These are phyloP conservation scores for Phytophthora hibernalis DNA, from an alignment of 352 stramenopile genomes.

Conservation along the genomic window DNA sequence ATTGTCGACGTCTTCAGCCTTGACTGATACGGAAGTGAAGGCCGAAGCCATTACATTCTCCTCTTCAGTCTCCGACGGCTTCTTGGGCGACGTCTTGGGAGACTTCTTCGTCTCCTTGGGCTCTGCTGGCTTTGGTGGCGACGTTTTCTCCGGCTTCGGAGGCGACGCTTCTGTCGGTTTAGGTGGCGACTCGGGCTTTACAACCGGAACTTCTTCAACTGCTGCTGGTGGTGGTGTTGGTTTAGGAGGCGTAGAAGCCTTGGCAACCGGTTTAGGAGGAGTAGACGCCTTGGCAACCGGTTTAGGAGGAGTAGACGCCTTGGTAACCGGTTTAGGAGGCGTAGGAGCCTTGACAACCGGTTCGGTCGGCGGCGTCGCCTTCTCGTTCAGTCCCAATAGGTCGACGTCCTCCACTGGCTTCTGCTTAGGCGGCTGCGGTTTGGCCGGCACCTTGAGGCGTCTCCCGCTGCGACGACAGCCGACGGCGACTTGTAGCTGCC, in stretches of 20 bases:
- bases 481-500: constrained; percentile 47
- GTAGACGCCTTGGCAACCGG: constrained; percentile 13
- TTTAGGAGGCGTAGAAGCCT: constrained; percentile 11
- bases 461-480: constrained; percentile 32
- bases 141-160: constrained; percentile 23
- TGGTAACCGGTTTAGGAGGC: constrained; percentile 17
- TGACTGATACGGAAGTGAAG: constrained; percentile 41
- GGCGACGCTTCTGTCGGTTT: constrained; percentile 23
- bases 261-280: constrained; percentile 6
- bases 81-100: constrained; percentile 32
- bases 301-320: constrained; percentile 26
- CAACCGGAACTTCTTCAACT: not conserved
- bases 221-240: not conserved
- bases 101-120: constrained; percentile 26
- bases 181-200: constrained; percentile 11
- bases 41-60: constrained; percentile 34
- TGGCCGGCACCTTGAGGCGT: constrained; percentile 40
- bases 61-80: constrained; percentile 24
- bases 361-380: constrained; percentile 27
- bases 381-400: constrained; percentile 54
- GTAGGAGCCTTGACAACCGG: constrained; percentile 29
- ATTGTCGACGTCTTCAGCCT: constrained; percentile 38
- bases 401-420: constrained; percentile 50
- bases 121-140: constrained; percentile 16
- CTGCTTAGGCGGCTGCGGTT: constrained; percentile 31